These are phyloP conservation scores for Astrothelium subdiscretum DNA, from an alignment of 495 filamentous ascomycete genomes.

Conservation along the genomic window DNA sequence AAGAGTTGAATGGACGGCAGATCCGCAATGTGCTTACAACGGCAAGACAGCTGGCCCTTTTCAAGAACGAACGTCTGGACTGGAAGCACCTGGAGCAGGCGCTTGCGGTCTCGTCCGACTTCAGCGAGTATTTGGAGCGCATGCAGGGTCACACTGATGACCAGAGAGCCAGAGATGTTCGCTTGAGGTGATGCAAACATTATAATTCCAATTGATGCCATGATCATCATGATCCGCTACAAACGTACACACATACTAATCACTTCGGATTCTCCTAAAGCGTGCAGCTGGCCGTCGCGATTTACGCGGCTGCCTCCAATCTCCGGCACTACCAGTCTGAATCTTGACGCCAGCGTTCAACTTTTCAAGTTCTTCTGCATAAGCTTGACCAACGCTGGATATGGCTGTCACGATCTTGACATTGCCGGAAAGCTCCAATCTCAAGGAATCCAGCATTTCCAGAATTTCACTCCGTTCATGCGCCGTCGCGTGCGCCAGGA, in stretches of 20 bases:
- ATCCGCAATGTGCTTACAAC: constrained; percentile 5
- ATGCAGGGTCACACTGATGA: neutral
- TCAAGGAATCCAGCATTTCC: neutral
- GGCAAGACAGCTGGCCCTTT: neutral
- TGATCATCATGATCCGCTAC: too few relatives aligned
- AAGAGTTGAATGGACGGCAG: constrained; percentile 2
- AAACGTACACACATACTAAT: too few relatives aligned
- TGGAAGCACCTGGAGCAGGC: neutral
- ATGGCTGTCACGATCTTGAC: neutral
- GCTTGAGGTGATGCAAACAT: neutral
- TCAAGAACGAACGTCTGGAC: neutral
- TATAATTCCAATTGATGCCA: too few relatives aligned
- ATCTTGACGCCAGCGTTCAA: neutral
- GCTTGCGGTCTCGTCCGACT: neutral
- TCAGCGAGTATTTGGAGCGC: neutral
- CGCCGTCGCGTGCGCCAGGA: neutral
- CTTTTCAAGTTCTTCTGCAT: neutral
- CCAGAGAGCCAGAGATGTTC: neutral
- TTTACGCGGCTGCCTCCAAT: neutral
- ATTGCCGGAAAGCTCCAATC: neutral
- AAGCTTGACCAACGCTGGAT: neutral
- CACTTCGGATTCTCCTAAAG: neutral
- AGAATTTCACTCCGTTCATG: neutral
- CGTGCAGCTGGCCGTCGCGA: neutral
- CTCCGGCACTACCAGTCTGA: neutral